These are phyloP conservation scores for Citrus unshiu DNA, from an alignment of 345 rosid species.

Conservation along the genomic window DNA sequence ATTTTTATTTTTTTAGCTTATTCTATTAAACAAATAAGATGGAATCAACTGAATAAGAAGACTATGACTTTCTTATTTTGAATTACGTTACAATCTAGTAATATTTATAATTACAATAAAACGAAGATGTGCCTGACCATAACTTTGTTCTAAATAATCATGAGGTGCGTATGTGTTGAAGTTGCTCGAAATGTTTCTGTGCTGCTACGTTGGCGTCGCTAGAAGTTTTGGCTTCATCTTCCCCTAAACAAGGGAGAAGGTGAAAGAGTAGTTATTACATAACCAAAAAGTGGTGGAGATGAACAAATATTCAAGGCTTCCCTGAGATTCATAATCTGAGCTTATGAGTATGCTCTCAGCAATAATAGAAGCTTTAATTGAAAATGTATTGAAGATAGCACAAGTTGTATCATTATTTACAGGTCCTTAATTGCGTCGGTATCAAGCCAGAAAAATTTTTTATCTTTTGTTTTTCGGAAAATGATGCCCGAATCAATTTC, in stretches of 20 bases:
- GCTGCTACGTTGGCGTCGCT: slow-evolving; percentile 4
- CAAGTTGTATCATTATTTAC: too few species aligned
- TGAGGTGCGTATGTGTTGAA: slow-evolving; percentile 16
- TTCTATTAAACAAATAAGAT: too few species aligned
- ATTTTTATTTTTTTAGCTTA: too few species aligned
- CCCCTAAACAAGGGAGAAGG: neutral
- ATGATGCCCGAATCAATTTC: too few species aligned
- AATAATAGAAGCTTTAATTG: neutral
- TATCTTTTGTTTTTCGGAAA: too few species aligned
- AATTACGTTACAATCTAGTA: too few species aligned
- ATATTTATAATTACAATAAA: too few species aligned
- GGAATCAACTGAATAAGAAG: too few species aligned
- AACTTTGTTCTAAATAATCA: neutral
- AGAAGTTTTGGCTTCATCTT: neutral
- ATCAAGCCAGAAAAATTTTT: neutral
- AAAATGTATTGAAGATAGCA: neutral
- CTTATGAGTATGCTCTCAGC: too few species aligned
- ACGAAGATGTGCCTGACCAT: neutral
- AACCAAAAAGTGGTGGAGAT: slow-evolving; percentile 21
- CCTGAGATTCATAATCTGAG: neutral
- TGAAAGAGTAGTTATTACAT: slow-evolving; percentile 1
- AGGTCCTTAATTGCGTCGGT: neutral
- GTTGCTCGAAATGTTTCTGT: slow-evolving; percentile 21
- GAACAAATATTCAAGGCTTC: neutral
- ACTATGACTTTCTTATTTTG: too few species aligned